Conservation (phyloP, 2,329 filamentous ascomycete species). For the Stachybotrys chlorohalonatus region DNA sequence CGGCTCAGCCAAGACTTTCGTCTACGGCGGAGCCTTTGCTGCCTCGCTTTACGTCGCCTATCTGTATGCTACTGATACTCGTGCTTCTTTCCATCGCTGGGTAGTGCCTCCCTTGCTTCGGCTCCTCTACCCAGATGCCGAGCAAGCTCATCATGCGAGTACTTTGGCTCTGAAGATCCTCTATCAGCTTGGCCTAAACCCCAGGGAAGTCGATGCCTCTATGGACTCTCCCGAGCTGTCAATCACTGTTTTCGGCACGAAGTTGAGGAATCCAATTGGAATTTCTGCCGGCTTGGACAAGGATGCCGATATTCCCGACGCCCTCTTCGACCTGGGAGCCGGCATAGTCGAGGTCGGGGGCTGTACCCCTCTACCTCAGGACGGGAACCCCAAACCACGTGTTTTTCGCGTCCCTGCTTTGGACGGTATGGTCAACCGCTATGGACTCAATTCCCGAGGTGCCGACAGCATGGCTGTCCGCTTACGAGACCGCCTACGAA, state of each 20-base stretch:
- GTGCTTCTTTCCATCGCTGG: conserved; percentile 61
- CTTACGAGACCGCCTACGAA: conserved; percentile 66
- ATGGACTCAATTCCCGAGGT: conserved; percentile 87
- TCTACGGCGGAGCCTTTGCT: conserved; percentile 32
- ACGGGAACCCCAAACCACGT: conserved; percentile 77
- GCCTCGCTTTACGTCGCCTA: conserved; percentile 41
- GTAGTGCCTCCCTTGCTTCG: conserved; percentile 59
- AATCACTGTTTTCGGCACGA: conserved; percentile 62
- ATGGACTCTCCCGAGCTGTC: conserved; percentile 22
- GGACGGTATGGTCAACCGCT: conserved; percentile 87
- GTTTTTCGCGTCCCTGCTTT: conserved; percentile 80
- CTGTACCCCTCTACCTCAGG: conserved; percentile 77
- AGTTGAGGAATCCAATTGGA: conserved; percentile 76
- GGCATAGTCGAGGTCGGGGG: conserved; percentile 89
- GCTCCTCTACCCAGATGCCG: conserved; percentile 61
- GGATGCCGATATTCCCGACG: conserved; percentile 78
- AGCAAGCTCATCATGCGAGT: conserved; percentile 84
- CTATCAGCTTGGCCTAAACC: conserved; percentile 67
- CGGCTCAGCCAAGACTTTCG: conserved; percentile 18
- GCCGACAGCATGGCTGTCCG: conserved; percentile 78
- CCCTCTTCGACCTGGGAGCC: conserved; percentile 75
- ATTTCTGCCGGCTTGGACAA: conserved; percentile 97
- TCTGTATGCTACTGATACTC: conserved; percentile 66
- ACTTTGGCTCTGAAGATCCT: conserved; percentile 63
- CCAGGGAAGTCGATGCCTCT: conserved; percentile 60